Conservation (phyloP, 2,329 filamentous ascomycete species). For the Hymenoscyphus repandus region DNA sequence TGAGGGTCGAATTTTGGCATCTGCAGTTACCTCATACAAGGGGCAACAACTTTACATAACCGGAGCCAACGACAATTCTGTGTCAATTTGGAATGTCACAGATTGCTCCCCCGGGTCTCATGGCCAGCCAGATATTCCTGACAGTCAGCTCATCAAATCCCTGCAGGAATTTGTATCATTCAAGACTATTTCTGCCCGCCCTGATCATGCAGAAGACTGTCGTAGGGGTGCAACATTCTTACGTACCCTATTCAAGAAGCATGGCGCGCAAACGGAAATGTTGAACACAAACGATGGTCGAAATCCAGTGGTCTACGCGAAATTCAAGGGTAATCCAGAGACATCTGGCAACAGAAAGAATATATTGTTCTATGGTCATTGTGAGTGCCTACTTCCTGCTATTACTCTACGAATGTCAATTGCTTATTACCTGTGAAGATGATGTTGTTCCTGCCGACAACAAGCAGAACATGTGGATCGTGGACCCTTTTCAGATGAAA, state of each 20-base stretch:
- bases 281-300: conserved; percentile 71
- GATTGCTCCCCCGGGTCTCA: conserved; percentile 29
- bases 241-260: conserved; percentile 82
- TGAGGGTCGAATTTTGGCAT: conserved; percentile 80
- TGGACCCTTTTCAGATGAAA: conserved; percentile 83
- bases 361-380: conserved; percentile 95
- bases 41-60: conserved; percentile 84
- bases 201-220: conserved; percentile 86
- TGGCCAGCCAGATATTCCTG: conserved; percentile 29
- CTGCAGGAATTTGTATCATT: conserved; percentile 84
- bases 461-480: conserved; percentile 75
- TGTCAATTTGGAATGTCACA: conserved; percentile 80
- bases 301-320: conserved; percentile 91
- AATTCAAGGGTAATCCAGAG: conserved; percentile 71
- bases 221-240: conserved; percentile 88
- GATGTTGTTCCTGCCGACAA: conserved; percentile 91
- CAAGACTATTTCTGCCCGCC: conserved; percentile 83
- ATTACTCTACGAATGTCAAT: background rate
- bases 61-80: conserved; percentile 84
- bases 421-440: conserved; percentile 36
- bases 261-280: conserved; percentile 86
- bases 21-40: conserved; percentile 65
- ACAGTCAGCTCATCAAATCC: conserved; percentile 61
- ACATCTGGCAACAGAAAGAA: conserved; percentile 67
- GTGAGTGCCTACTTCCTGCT: conserved; percentile 11